Base-by-base conservation (phyloP, 768 basidiomycete genomes). In the Amanita brunnescens region DNA sequence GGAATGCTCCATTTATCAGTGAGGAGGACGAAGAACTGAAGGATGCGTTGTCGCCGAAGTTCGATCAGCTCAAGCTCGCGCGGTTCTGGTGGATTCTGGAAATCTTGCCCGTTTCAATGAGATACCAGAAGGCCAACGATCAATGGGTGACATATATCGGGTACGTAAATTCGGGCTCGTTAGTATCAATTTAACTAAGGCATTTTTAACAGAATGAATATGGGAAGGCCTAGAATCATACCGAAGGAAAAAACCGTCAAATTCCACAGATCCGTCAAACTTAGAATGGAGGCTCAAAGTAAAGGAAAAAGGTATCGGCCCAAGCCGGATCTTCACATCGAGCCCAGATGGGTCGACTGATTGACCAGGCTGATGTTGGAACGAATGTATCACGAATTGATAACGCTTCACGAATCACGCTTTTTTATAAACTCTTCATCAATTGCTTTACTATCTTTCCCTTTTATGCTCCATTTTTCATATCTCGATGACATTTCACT, bases 41-140 rank as follows among this genome's bases (percentile, higher is more conserved):
- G 2, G 87, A 88, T 56, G 77, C 79, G 4, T 49, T 83, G 13
- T 67, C 71, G 29, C 79, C 76, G 0, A 62, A 70, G 1, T 83
- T 81, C 55, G 86, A 89, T 59, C 76, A 85, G 60, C 69, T 89
- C 21, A 55, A 57, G 37, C 44, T 77, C 1, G 56, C 62, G 26
- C 67, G 57, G 42, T 38, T 23, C 0, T 89, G 88, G 87, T 89
- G 87, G 88, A 48, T 79, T 30, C 66, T 89, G 35, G 88, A 91
- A 61, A 5, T 77, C 6, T 38, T 80, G 13, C 81, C 79, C 3
- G 39, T 77, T 49, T 61, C 61, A 13, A 60, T 70, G 51, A 61
- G 67, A 47, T 73, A 67, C 53, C 74, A 75, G 56, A 62, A 54
- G 43, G 59, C 60, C 6, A 63, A 73, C 52, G 64, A 69, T 48